Base-by-base conservation (phyloP, 768 basidiomycete species). In the Podaxis sp. region DNA sequence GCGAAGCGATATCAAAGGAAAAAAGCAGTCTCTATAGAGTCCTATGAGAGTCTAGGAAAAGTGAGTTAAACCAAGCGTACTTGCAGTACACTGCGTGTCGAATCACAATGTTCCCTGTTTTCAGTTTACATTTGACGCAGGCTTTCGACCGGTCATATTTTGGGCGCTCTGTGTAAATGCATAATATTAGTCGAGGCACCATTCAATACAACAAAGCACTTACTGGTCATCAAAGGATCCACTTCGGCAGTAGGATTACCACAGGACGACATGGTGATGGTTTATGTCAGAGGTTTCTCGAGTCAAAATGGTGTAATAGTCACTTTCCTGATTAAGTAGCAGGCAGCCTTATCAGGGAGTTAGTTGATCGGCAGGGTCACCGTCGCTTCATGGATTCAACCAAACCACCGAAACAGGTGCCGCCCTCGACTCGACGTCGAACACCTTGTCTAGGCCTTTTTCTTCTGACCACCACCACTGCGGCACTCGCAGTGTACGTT, bases 81-180 rank as follows among this genome's bases (percentile, higher is more conserved):
- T 86, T 91, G 90, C 92, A 94, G 69, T 93, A 94, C 19, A 91
- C 88, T 13, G 89, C 85, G 71, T 93, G 90, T 46, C 90, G 81
- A 59, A 93, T 85, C 53, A 92, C 86, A 29, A 93, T 76, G 57
- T 86, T 89, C 24, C 90, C 92, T 6, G 59, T 65, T 25, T 80
- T 81, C 33, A 73, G 75, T 71, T 91, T 93, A 73, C 92, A 94
- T 68, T 87, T 89, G n/a, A 91, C 80, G 66, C 91, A 94, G 12
- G 73, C 70, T 63, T 78, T 87, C 2, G 85, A 80, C 72, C 84
- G 86, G 70, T 89, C 89, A 67, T 85, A 90, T 68, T 84, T 91
- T 57, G 77, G 74, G 25, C 86, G 85, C 36, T 83, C 91, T 93
- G 64, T 38, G 47, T 33, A 33, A 38, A 33, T 19, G 15, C n/a